Conservation (phyloP, 2,329 filamentous ascomycete genomes). For the Coleophoma eucalyptorum region DNA sequence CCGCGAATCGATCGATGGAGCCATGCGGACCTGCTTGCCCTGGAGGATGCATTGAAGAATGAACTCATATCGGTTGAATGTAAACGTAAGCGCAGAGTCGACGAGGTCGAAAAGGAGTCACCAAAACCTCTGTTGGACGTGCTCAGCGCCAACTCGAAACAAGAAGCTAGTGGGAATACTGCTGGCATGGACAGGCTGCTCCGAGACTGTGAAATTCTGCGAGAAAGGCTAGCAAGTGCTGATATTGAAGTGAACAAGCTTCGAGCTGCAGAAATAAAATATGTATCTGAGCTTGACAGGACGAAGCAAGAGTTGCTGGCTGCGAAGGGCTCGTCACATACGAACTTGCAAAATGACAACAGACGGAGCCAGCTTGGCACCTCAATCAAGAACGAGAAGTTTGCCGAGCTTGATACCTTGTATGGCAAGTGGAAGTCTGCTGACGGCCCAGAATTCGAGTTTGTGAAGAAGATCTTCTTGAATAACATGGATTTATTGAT, state of each 20-base stretch:
- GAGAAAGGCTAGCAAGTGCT: not conserved
- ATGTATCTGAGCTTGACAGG: not conserved
- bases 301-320: not conserved
- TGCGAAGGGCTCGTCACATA: not conserved
- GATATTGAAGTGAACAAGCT: not conserved
- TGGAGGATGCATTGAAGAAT: not conserved
- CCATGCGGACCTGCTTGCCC: not conserved
- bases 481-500: not conserved
- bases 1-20: not conserved
- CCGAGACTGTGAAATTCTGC: not conserved
- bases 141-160: not conserved
- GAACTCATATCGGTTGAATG: not conserved
- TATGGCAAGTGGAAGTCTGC: not conserved
- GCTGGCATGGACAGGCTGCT: not conserved
- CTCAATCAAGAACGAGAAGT: not conserved
- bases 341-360: not conserved
- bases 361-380: not conserved
- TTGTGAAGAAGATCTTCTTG: not conserved
- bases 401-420: not conserved
- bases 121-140: too few relatives aligned
- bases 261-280: not conserved
- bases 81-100: not conserved
- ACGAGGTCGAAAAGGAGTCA: not conserved
- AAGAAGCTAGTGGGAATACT: not conserved
- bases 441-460: not conserved